A percentile compares a stretch with the other conserved stretches of the same genome.
Evolutionary conservation across 208 protist species (phyloP).

Genomic region (Crithidia sp.): DNA sequence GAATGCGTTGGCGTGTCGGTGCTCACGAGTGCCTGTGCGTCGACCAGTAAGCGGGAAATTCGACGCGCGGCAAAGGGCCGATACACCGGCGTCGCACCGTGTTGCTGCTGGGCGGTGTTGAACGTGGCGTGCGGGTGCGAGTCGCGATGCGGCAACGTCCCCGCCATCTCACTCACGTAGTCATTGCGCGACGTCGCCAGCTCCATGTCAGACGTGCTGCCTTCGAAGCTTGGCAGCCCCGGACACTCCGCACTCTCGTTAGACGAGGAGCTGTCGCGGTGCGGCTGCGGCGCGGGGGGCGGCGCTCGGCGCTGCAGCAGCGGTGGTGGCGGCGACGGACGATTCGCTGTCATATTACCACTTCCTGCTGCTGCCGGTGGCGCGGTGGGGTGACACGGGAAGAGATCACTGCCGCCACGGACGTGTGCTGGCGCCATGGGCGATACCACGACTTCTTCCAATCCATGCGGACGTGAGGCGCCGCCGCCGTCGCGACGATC

Average conservation of each 20-base stretch:
- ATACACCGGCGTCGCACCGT: background rate
- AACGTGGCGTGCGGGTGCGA: background rate
- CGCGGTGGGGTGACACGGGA: no score
- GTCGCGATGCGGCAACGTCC: background rate
- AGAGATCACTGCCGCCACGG: background rate
- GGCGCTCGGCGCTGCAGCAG: background rate
- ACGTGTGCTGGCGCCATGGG: background rate
- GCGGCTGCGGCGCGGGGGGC: background rate
- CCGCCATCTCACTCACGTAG: background rate
- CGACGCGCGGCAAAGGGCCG: background rate
- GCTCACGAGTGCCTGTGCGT: background rate
- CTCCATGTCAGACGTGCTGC: background rate
- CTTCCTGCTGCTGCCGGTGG: no score
- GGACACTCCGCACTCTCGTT: background rate
- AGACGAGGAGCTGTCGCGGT: background rate
- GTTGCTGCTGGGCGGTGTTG: background rate
- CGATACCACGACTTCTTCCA: background rate
- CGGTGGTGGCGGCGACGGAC: background rate
- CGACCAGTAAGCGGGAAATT: background rate
- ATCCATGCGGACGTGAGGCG: background rate
- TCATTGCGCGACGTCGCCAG: no score
- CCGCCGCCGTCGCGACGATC: background rate
- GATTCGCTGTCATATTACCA: no score
- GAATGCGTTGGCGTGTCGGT: background rate
- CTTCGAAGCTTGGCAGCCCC: constrained; percentile 1